phyloP scores from a whole-genome alignment of 352 stramenopile species.

The Thalassiosira livingstoniorum region DNA sequence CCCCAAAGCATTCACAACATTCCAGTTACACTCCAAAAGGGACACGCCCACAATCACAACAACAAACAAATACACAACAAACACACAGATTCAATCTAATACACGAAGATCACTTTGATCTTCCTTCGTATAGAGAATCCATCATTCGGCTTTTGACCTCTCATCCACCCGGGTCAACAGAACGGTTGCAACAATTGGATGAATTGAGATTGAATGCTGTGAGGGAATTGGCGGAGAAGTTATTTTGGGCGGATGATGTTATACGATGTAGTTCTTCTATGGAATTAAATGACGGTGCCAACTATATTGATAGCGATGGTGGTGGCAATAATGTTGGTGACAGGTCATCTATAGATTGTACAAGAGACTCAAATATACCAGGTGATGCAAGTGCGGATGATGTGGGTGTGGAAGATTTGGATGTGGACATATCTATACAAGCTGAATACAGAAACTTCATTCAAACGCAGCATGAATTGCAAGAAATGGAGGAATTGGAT shows the following conservation, averaged over 20 bases:
- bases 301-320: background rate
- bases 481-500: no score
- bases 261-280: constrained; percentile 40
- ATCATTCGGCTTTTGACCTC: constrained; percentile 71
- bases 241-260: constrained; percentile 67
- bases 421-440: constrained; percentile 65
- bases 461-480: constrained; percentile 14
- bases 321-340: no score
- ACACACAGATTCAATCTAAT: constrained; percentile 9
- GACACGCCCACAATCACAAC: background rate
- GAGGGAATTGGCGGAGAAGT: constrained; percentile 58
- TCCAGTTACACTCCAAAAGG: no score
- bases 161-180: constrained; percentile 73
- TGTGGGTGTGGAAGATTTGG: no score
- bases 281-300: constrained; percentile 1
- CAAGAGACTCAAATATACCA: no score
- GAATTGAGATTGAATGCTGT: constrained; percentile 75
- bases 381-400: no score
- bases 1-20: constrained; percentile 5
- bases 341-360: no score
- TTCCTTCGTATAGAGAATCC: constrained; percentile 59
- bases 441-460: constrained; percentile 45
- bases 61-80: constrained; percentile 13
- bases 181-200: constrained; percentile 74
- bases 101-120: constrained; percentile 64